These are phyloP conservation scores for Isabelozyma gotoi DNA, from an alignment of 805 yeast species.

Conservation along the genomic window DNA sequence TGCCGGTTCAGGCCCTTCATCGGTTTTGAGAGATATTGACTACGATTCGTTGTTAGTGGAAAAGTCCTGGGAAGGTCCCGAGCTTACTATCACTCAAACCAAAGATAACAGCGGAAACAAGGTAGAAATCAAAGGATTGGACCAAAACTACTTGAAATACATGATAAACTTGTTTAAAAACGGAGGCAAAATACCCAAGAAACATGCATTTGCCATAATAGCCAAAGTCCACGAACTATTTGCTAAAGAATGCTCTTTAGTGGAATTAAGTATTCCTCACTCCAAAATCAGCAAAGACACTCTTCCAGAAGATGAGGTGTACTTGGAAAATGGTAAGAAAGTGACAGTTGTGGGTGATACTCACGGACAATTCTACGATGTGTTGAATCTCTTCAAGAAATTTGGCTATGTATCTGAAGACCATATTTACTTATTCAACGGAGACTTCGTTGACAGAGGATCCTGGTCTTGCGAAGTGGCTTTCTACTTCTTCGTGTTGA, in stretches of 20 bases:
- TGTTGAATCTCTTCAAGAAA: conserved; percentile 70
- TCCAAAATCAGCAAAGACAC: conserved; percentile 14
- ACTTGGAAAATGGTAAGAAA: conserved; percentile 33
- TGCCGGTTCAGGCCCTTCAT: conserved; percentile 61
- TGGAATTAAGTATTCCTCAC: conserved; percentile 57
- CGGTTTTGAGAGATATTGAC: conserved; percentile 48
- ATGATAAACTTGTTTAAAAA: conserved; percentile 71
- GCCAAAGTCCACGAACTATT: conserved; percentile 68
- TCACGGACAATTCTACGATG: conserved; percentile 94
- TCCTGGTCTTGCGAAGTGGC: conserved; percentile 99
- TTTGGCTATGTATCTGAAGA: conserved; percentile 68
- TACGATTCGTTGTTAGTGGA: conserved; percentile 51
- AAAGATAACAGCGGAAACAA: conserved; percentile 23
- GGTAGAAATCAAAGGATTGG: conserved; percentile 39
- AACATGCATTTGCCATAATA: conserved; percentile 79
- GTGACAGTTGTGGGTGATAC: conserved; percentile 96
- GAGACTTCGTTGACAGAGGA: conserved; percentile 97
- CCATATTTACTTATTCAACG: conserved; percentile 86
- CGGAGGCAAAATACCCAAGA: conserved; percentile 75
- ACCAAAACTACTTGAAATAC: conserved; percentile 55
- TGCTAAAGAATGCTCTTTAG: conserved; percentile 66
- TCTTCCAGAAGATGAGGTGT: conserved; percentile 18
- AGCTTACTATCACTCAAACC: conserved; percentile 40
- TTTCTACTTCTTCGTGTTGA: conserved; percentile 70
- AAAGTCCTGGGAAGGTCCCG: conserved; percentile 59